phyloP scores from a whole-genome alignment of 169 alveolate species.

The Cyclospora cayetanensis region DNA sequence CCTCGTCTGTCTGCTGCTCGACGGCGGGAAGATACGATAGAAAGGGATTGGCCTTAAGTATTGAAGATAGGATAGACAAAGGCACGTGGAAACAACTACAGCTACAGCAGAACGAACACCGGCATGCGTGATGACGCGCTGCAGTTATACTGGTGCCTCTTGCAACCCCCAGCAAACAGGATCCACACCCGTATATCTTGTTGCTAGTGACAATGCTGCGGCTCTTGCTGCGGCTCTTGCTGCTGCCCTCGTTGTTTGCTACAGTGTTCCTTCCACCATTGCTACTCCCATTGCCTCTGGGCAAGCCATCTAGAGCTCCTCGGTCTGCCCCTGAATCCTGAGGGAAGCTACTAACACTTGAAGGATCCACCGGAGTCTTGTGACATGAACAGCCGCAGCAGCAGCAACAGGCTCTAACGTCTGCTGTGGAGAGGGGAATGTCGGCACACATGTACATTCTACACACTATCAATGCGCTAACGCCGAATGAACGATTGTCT shows the following conservation, averaged over 20 bases:
- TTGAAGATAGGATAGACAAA: neutral
- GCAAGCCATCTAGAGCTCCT: neutral
- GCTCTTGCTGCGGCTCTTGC: neutral
- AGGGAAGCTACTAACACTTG: neutral
- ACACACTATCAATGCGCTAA: too few relatives aligned
- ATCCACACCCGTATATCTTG: too few relatives aligned
- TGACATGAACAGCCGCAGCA: constrained; percentile 43
- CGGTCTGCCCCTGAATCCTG: neutral
- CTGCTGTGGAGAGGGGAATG: neutral
- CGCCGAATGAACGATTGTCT: too few relatives aligned
- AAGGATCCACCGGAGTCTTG: neutral
- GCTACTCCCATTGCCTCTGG: too few relatives aligned
- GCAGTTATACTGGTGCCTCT: too few relatives aligned
- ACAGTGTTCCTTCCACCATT: neutral
- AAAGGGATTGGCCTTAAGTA: neutral
- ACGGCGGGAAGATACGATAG: constrained; percentile 6
- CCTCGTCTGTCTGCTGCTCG: constrained; percentile 9
- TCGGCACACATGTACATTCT: too few relatives aligned
- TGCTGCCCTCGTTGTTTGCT: neutral
- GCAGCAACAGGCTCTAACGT: constrained; percentile 29
- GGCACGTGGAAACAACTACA: constrained; percentile 5
- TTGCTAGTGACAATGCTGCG: too few relatives aligned
- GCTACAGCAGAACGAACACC: constrained; percentile 5
- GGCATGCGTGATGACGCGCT: neutral
- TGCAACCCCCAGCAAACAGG: neutral